Conservation (phyloP, 2,329 filamentous ascomycete genomes). For the Penicillium rolfsii region DNA sequence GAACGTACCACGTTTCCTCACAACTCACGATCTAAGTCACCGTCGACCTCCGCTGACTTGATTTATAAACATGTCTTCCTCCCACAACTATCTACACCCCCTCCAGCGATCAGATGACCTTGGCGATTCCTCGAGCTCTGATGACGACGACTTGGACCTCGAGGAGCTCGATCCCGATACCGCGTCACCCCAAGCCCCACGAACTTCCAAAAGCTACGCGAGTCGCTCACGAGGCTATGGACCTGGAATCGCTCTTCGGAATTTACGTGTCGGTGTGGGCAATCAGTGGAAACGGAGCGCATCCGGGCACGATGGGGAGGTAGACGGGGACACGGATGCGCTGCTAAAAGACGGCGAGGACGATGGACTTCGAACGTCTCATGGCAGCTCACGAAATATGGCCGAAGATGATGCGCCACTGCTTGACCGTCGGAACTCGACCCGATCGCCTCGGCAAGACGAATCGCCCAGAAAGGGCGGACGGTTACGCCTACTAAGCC, state of each 20-base stretch:
- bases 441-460: conserved; percentile 36
- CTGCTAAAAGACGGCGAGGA: conserved; percentile 67
- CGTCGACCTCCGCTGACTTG: conserved; percentile 5
- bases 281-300: conserved; percentile 46
- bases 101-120: conserved; percentile 37
- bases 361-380: conserved; percentile 60
- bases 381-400: conserved; percentile 57
- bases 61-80: conserved; percentile 39
- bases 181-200: conserved; percentile 26
- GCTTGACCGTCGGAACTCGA: conserved; percentile 52
- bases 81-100: conserved; percentile 42
- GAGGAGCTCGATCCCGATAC: conserved; percentile 51
- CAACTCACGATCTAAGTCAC: conserved; percentile 16
- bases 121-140: conserved; percentile 42
- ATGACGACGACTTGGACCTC: conserved; percentile 51
- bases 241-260: conserved; percentile 51
- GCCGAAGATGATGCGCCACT: conserved; percentile 76
- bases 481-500: conserved; percentile 66
- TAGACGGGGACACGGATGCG: conserved; percentile 67
- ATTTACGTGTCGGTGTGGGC: conserved; percentile 55
- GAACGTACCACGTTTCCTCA: conserved; percentile 21
- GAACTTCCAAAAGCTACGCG: conserved; percentile 36
- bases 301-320: conserved; percentile 37
- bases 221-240: conserved; percentile 35
- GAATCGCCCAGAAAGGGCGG: conserved; percentile 55